Evolutionary conservation across 192 early-diverging fungal species (phyloP).

Genomic region (Linnemannia hyalina): DNA sequence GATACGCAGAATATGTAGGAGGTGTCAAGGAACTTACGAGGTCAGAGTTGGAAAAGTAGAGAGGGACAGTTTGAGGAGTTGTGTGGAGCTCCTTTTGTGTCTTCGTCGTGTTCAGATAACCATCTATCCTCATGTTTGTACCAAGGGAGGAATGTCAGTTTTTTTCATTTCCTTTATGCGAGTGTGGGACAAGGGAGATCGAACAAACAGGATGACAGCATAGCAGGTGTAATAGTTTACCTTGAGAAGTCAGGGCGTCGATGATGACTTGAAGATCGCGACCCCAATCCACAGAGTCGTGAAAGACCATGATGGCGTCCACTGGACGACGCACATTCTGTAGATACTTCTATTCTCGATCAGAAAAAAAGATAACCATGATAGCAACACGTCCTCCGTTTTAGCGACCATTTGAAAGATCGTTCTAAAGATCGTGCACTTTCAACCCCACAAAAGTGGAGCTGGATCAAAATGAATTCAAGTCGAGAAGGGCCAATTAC

Average conservation of each 20-base stretch:
- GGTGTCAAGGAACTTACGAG: constrained; percentile 33
- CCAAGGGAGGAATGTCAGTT: constrained; percentile 22
- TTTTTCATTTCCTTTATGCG: not conserved
- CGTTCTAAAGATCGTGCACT: not conserved
- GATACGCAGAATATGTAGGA: not conserved
- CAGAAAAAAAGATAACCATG: not conserved
- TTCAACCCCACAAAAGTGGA: not conserved
- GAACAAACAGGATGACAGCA: not conserved
- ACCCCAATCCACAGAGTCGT: constrained; percentile 92
- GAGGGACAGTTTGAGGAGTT: constrained; percentile 68
- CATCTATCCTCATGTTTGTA: constrained; percentile 51
- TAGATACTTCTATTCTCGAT: constrained; percentile 44
- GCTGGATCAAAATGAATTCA: not conserved
- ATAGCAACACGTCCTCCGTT: not conserved
- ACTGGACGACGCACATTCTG: constrained; percentile 70
- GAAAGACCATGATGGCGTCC: constrained; percentile 84
- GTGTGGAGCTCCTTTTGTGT: constrained; percentile 36
- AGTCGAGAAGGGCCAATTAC: constrained; percentile 14
- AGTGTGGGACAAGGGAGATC: not conserved
- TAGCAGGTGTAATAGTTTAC: not conserved
- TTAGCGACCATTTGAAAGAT: not conserved
- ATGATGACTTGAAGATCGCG: constrained; percentile 85
- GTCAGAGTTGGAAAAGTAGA: constrained; percentile 84
- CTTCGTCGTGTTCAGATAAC: constrained; percentile 66
- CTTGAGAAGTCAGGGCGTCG: constrained; percentile 69